Conservation (phyloP, 1,284 basidiomycete species). For the Pyrrhoderma lamaoense region DNA sequence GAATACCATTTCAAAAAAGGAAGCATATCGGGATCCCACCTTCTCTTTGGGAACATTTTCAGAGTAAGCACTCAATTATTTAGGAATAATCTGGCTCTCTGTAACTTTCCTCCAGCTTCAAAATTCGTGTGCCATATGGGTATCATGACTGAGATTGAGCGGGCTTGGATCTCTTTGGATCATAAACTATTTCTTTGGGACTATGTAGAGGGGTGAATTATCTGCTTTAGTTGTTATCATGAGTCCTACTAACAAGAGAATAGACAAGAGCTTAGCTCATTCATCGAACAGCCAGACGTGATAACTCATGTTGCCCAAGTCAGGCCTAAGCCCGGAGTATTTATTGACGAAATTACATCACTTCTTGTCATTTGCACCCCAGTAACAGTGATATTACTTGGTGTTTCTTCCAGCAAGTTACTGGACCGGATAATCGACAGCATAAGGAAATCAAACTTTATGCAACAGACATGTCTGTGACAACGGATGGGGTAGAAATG, state of each 20-base stretch:
- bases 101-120: constrained; percentile 42
- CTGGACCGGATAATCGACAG: constrained; percentile 38
- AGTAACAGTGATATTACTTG: constrained; percentile 78
- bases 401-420: constrained; percentile 56
- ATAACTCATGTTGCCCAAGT: constrained; percentile 85
- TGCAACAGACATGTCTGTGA: constrained; percentile 79
- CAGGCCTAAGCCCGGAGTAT: constrained; percentile 74
- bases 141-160: constrained; percentile 86
- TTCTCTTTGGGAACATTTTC: constrained; percentile 73
- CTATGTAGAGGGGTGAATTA: constrained; percentile 79
- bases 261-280: constrained; percentile 81
- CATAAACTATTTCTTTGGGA: constrained; percentile 96
- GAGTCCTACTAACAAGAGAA: constrained; percentile 10
- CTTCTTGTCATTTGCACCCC: constrained; percentile 90
- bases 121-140: constrained; percentile 54
- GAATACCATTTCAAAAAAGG: constrained; percentile 75
- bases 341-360: constrained; percentile 88
- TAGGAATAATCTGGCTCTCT: neutral
- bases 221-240: neutral
- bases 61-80: constrained; percentile 42
- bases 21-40: constrained; percentile 78
- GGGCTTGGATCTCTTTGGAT: constrained; percentile 95
- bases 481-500: constrained; percentile 76
- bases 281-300: constrained; percentile 85
- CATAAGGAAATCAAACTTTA: constrained; percentile 81